A percentile compares a stretch with the other conserved stretches of the same genome.
Evolutionary conservation across 257 asterid species (phyloP).

Genomic region (Leonotis leonurus): DNA sequence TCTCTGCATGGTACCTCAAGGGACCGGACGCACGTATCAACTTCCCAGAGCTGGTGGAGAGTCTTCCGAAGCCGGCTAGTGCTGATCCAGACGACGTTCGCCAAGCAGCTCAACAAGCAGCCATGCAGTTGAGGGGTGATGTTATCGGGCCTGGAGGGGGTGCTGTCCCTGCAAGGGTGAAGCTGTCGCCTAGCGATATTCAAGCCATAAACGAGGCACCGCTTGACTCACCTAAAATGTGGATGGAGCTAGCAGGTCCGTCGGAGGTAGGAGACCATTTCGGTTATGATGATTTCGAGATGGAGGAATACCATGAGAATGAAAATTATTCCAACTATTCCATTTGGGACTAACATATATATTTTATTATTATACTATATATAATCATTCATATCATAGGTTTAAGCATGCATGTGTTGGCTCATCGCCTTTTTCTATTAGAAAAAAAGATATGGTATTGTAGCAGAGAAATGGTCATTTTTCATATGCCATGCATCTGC

Average conservation of each 20-base stretch:
- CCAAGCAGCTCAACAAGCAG: constrained; percentile 49
- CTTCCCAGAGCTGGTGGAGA: constrained; percentile 35
- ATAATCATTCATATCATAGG: neutral
- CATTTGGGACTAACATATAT: constrained; percentile 36
- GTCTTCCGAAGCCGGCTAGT: constrained; percentile 36
- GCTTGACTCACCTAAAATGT: constrained; percentile 57
- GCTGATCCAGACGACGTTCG: constrained; percentile 32
- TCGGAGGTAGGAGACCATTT: constrained; percentile 2
- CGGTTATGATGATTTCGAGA: constrained; percentile 3
- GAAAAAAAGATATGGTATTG: neutral
- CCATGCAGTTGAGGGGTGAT: constrained; percentile 24
- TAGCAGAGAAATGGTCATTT: constrained; percentile 3
- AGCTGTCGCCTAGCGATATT: constrained; percentile 44
- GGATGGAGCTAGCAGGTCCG: constrained; percentile 39
- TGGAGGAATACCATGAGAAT: constrained; percentile 26
- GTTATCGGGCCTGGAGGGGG: neutral
- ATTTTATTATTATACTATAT: neutral
- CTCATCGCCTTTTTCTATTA: neutral
- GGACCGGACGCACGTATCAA: constrained; percentile 41
- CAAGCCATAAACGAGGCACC: constrained; percentile 63
- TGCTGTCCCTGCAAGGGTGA: constrained; percentile 28
- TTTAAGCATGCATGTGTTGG: neutral
- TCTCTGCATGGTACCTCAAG: constrained; percentile 43
- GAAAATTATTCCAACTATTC: constrained; percentile 28
- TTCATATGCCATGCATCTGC: neutral